Evolutionary conservation across 495 filamentous ascomycete species (phyloP).

Genomic region (Xylaria acuta): DNA sequence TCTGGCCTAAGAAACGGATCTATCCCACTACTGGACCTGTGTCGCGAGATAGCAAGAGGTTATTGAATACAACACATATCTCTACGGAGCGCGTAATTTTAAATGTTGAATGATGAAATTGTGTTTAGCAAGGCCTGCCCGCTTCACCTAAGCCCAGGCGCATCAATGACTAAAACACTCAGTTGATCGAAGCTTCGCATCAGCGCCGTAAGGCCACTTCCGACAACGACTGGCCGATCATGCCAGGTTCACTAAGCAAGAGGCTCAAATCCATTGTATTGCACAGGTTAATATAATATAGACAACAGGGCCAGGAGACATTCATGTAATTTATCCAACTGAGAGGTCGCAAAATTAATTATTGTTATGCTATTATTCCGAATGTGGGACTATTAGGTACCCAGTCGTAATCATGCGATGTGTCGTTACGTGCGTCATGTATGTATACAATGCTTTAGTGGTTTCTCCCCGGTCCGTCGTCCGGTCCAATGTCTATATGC

Average conservation of each 20-base stretch:
- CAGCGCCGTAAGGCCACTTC: neutral
- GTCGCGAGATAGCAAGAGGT: too few species aligned
- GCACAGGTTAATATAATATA: too few species aligned
- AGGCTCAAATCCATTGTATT: neutral
- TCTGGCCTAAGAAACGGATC: too few species aligned
- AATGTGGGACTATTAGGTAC: neutral
- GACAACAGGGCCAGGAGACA: too few species aligned
- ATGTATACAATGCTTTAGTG: neutral
- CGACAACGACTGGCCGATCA: neutral
- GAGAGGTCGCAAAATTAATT: neutral
- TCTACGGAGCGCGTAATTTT: neutral
- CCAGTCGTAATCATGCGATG: conserved; percentile 5
- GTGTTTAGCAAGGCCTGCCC: neutral
- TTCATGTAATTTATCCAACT: too few species aligned
- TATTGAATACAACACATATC: too few species aligned
- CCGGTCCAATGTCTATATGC: conserved; percentile 52
- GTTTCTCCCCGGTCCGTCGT: neutral
- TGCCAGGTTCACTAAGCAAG: neutral
- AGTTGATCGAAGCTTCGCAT: neutral
- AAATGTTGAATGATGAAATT: neutral
- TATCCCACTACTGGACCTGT: too few species aligned
- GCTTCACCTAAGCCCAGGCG: neutral
- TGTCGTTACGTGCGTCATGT: conserved; percentile 4
- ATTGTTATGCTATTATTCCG: neutral
- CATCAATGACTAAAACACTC: neutral